Evolutionary conservation across 1,284 basidiomycete species (phyloP).

Genomic region (Irpex sp.): DNA sequence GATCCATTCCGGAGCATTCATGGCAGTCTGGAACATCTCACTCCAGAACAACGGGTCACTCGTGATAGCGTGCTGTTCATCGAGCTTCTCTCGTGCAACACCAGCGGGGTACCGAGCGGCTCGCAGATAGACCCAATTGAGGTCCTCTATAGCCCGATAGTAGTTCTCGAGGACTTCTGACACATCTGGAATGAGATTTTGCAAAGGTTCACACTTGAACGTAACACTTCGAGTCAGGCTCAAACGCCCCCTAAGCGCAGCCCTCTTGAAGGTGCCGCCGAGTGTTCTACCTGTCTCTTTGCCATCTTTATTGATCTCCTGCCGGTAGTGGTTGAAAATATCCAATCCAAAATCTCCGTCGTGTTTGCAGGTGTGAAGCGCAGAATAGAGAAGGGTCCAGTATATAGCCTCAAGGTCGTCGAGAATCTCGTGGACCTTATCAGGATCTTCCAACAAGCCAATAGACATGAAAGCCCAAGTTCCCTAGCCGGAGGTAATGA

Average conservation of each 20-base stretch:
- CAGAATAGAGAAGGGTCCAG: not conserved
- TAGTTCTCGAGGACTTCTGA: not conserved
- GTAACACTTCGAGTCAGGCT: not conserved
- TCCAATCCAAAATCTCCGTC: not conserved
- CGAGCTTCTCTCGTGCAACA: too few relatives aligned
- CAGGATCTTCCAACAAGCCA: not conserved
- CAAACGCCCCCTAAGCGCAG: not conserved
- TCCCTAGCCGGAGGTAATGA: not conserved
- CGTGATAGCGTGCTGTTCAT: not conserved
- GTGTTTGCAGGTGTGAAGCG: not conserved
- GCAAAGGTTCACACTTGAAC: not conserved
- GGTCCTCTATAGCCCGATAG: not conserved
- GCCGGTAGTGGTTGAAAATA: not conserved
- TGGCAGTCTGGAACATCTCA: not conserved
- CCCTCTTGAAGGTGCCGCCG: not conserved
- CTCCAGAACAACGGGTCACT: not conserved
- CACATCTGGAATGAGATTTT: not conserved
- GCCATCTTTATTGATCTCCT: not conserved
- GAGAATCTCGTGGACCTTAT: not conserved
- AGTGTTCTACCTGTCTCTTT: not conserved
- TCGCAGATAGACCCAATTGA: not conserved
- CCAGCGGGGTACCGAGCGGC: not conserved
- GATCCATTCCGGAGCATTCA: too few relatives aligned
- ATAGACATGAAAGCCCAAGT: not conserved
- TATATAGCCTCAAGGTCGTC: not conserved